Evolutionary conservation across 208 protist genomes (phyloP).

Genomic region (Trypanosoma cruzi): DNA sequence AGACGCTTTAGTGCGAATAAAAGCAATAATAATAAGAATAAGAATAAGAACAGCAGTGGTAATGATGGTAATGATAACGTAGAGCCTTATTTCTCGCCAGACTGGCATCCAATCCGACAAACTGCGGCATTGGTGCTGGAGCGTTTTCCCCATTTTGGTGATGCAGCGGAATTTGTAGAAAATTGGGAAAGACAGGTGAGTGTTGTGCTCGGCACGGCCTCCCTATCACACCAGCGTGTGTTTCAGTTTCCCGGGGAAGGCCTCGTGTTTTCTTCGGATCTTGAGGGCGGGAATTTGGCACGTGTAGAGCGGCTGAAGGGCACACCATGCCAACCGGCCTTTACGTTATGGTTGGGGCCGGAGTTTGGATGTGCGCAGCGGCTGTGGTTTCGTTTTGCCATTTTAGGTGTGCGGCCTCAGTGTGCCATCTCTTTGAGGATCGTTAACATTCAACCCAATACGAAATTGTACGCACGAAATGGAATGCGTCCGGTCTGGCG

Average conservation of each 20-base stretch:
- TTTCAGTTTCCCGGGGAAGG: slow-evolving; percentile 52
- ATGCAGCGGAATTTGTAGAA: slow-evolving; percentile 45
- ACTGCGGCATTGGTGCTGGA: slow-evolving; percentile 42
- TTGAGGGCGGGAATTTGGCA: slow-evolving; percentile 77
- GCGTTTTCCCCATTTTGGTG: slow-evolving; percentile 58
- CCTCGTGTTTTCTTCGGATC: slow-evolving; percentile 69
- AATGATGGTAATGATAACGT: background rate
- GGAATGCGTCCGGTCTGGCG: slow-evolving; percentile 85
- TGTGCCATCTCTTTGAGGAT: slow-evolving; percentile 57
- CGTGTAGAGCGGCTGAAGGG: slow-evolving; percentile 64
- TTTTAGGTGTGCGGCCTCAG: slow-evolving; percentile 47
- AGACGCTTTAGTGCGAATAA: background rate
- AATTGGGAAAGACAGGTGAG: slow-evolving; percentile 77
- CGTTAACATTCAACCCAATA: slow-evolving; percentile 77
- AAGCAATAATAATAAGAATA: background rate
- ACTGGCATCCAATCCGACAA: slow-evolving; percentile 61
- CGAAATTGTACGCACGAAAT: slow-evolving; percentile 78
- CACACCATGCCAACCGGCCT: slow-evolving; percentile 35
- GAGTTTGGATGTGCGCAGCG: slow-evolving; percentile 75
- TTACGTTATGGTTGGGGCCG: slow-evolving; percentile 79
- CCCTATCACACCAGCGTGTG: slow-evolving; percentile 64
- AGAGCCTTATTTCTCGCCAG: slow-evolving; percentile 40
- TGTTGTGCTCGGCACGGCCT: slow-evolving; percentile 62
- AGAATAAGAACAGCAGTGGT: no score
- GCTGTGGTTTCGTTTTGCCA: slow-evolving; percentile 88